Conservation (phyloP, 75 land plant genomes). For the Ceratopteris richardii region DNA sequence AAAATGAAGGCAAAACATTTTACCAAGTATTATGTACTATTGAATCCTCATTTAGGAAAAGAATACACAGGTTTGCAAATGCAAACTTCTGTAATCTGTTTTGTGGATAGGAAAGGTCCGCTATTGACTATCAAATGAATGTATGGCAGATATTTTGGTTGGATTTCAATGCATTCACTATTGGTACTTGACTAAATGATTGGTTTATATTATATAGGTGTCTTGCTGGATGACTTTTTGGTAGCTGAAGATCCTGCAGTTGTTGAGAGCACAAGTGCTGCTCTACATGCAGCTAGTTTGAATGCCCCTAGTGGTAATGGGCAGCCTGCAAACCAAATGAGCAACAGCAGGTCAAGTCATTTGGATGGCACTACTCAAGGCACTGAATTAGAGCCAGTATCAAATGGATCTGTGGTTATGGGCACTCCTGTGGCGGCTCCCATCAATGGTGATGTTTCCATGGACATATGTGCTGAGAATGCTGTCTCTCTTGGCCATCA, state of each 20-base stretch:
- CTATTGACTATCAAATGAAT: too few species aligned
- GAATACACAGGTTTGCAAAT: background rate
- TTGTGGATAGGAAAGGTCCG: too few species aligned
- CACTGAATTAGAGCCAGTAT: constrained; percentile 25
- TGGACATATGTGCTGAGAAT: constrained; percentile 94
- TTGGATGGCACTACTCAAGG: constrained; percentile 50
- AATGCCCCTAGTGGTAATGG: constrained; percentile 56
- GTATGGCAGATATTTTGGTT: too few species aligned
- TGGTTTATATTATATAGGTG: constrained; percentile 36
- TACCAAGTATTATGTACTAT: too few species aligned
- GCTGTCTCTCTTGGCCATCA: constrained; percentile 59
- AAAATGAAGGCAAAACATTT: too few species aligned
- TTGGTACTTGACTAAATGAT: too few species aligned
- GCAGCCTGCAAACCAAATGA: constrained; percentile 22
- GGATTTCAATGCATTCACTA: too few species aligned
- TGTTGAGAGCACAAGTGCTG: constrained; percentile 83
- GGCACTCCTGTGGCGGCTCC: constrained; percentile 93
- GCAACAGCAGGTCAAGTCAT: constrained; percentile 31
- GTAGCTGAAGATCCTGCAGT: constrained; percentile 96
- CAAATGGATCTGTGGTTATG: constrained; percentile 82
- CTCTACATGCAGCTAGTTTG: constrained; percentile 86
- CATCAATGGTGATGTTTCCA: constrained; percentile 79
- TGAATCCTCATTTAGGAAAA: too few species aligned
- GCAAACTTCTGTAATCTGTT: background rate
- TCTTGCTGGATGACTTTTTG: constrained; percentile 83